Conservation (phyloP, 164 flowering plant genomes). For the Macadamia tetraphylla region DNA sequence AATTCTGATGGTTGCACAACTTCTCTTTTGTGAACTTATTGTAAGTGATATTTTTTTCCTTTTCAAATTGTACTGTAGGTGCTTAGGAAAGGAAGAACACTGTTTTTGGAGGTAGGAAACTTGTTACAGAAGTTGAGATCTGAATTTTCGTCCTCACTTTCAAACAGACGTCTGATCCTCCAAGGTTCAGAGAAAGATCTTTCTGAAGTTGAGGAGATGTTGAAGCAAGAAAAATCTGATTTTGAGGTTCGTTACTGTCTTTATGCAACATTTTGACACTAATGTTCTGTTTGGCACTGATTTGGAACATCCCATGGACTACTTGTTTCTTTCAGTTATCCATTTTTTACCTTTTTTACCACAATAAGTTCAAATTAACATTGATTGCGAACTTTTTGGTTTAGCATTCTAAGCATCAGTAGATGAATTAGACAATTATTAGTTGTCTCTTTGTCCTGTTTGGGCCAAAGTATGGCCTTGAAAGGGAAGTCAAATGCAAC, state of each 20-base stretch:
- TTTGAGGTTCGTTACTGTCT: constrained; percentile 62
- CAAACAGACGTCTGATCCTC: constrained; percentile 20
- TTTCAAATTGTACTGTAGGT: constrained; percentile 39
- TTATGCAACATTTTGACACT: neutral
- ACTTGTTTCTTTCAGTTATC: neutral
- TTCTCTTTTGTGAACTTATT: neutral
- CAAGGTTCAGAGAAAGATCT: constrained; percentile 34
- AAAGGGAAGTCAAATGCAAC: too few relatives aligned
- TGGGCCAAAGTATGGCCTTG: too few relatives aligned
- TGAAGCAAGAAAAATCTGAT: constrained; percentile 53
- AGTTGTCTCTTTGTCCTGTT: too few relatives aligned
- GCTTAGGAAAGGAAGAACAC: constrained; percentile 39
- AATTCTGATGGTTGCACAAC: neutral
- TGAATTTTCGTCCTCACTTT: constrained; percentile 27
- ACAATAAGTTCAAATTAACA: too few relatives aligned
- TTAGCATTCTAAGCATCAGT: neutral
- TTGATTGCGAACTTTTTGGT: too few relatives aligned
- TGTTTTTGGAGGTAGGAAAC: constrained; percentile 56
- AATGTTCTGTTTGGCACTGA: neutral
- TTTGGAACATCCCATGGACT: neutral
- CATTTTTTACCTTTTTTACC: neutral
- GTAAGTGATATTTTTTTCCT: constrained; percentile 4
- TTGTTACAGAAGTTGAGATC: constrained; percentile 41
- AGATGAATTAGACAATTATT: too few relatives aligned
- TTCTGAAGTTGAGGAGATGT: constrained; percentile 54